Evolutionary conservation across 345 rosid species (phyloP).

Genomic region (Lumnitzera littorea): DNA sequence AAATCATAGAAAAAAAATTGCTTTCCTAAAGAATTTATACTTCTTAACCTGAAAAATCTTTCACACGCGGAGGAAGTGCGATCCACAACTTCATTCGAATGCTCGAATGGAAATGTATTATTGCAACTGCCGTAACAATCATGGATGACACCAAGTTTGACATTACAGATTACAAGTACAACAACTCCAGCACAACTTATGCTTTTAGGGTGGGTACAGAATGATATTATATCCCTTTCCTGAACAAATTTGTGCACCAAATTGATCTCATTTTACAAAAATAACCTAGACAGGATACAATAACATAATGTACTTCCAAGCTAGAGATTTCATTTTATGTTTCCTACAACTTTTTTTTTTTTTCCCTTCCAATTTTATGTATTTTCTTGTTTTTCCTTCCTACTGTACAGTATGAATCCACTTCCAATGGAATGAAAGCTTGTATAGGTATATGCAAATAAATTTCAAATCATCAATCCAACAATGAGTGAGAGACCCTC

Average conservation of each 20-base stretch:
- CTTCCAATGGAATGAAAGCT: slow-evolving; percentile 16
- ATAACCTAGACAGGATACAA: slow-evolving; percentile 10
- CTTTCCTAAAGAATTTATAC: too few relatives aligned
- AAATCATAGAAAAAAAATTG: too few relatives aligned
- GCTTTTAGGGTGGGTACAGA: background rate
- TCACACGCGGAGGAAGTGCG: too few relatives aligned
- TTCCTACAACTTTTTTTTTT: background rate
- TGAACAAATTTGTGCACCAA: slow-evolving; percentile 7
- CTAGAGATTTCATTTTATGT: slow-evolving; percentile 10
- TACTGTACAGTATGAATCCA: slow-evolving; percentile 27
- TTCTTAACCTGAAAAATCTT: too few relatives aligned
- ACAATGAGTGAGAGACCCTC: slow-evolving; percentile 6
- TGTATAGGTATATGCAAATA: slow-evolving; percentile 18
- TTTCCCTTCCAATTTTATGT: slow-evolving; percentile 5
- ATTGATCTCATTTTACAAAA: slow-evolving; percentile 36
- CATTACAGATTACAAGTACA: background rate
- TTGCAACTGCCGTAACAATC: too few relatives aligned
- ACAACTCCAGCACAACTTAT: background rate
- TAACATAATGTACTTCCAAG: slow-evolving; percentile 16
- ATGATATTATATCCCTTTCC: slow-evolving; percentile 19
- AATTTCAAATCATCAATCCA: slow-evolving; percentile 7
- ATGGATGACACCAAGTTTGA: too few relatives aligned
- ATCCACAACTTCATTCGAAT: too few relatives aligned
- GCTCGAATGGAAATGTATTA: background rate
- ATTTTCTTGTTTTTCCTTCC: slow-evolving; percentile 15